A percentile compares a stretch with the other conserved stretches of the same genome.
Conservation (phyloP, 345 rosid species). For the Brassica rapa region DNA sequence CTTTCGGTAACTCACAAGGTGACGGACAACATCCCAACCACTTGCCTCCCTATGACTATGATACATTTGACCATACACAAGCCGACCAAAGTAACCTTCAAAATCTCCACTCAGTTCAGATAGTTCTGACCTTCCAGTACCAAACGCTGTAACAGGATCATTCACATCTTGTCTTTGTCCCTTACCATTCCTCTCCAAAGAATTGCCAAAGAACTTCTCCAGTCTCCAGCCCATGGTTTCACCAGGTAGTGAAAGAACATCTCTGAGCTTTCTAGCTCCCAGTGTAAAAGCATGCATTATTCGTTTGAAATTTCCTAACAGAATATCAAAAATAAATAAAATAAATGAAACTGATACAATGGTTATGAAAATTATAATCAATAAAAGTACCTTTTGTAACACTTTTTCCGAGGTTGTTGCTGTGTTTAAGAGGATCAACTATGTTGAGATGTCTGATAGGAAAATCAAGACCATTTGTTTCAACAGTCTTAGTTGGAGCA, state of each 20-base stretch:
- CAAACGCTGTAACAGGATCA: slow-evolving; percentile 73
- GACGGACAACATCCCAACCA: slow-evolving; percentile 41
- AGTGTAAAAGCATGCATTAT: slow-evolving; percentile 61
- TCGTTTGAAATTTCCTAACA: slow-evolving; percentile 68
- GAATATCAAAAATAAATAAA: neutral
- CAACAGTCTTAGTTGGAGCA: slow-evolving; percentile 44
- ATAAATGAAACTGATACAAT: neutral
- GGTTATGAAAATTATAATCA: neutral
- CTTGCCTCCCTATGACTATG: slow-evolving; percentile 35
- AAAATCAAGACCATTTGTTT: slow-evolving; percentile 48
- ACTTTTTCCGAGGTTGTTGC: slow-evolving; percentile 91
- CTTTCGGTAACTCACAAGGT: slow-evolving; percentile 35
- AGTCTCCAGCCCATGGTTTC: slow-evolving; percentile 60
- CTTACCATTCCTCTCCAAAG: slow-evolving; percentile 79
- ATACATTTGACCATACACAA: slow-evolving; percentile 59
- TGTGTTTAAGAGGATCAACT: slow-evolving; percentile 76
- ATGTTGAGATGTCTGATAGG: slow-evolving; percentile 69
- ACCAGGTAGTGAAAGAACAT: slow-evolving; percentile 62
- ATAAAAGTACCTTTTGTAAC: slow-evolving; percentile 67
- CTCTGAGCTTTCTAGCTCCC: slow-evolving; percentile 59
- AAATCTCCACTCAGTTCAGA: slow-evolving; percentile 70
- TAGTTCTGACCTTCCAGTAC: slow-evolving; percentile 64
- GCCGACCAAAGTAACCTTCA: slow-evolving; percentile 43
- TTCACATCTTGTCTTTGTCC: slow-evolving; percentile 78
- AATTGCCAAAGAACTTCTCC: slow-evolving; percentile 62